A percentile compares a stretch with the other conserved stretches of the same genome.
phyloP scores from a whole-genome alignment of 495 filamentous ascomycete species.

The Xylaria cubensis region DNA sequence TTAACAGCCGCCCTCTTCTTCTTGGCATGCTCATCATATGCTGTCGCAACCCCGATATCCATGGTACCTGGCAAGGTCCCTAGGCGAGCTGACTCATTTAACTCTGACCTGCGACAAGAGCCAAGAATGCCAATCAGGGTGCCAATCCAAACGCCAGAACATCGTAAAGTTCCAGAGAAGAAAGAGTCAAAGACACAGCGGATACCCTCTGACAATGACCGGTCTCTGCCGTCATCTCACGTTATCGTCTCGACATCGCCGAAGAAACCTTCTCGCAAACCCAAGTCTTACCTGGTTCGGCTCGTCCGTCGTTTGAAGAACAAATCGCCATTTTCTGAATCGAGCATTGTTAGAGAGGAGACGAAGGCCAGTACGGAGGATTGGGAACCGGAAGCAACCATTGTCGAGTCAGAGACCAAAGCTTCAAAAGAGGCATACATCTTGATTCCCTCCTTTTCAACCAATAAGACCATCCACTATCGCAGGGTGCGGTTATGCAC shows the following conservation, averaged over 20 bases:
- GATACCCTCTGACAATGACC: background rate
- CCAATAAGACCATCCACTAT: constrained; percentile 35
- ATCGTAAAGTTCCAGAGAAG: background rate
- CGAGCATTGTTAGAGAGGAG: constrained; percentile 40
- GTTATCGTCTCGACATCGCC: background rate
- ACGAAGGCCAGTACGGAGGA: constrained; percentile 35
- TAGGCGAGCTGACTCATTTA: constrained; percentile 14
- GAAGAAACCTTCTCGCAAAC: constrained; percentile 14
- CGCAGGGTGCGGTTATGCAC: constrained; percentile 44
- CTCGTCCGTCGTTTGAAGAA: constrained; percentile 32
- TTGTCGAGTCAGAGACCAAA: constrained; percentile 39
- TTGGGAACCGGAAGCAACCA: constrained; percentile 35
- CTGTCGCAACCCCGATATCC: constrained; percentile 32
- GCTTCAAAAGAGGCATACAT: constrained; percentile 34
- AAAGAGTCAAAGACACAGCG: background rate
- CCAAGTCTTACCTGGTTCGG: constrained; percentile 27
- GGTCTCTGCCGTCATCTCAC: background rate
- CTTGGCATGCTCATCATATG: constrained; percentile 28
- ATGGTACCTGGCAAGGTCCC: constrained; percentile 25
- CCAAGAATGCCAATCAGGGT: constrained; percentile 3
- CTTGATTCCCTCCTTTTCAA: constrained; percentile 34
- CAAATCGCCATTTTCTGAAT: constrained; percentile 37
- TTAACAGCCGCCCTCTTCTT: constrained; percentile 28
- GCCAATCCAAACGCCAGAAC: background rate
- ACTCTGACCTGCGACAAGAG: constrained; percentile 15